Conservation (phyloP, 371 early-diverging fungal genomes). For the Actinomucor elegans region DNA sequence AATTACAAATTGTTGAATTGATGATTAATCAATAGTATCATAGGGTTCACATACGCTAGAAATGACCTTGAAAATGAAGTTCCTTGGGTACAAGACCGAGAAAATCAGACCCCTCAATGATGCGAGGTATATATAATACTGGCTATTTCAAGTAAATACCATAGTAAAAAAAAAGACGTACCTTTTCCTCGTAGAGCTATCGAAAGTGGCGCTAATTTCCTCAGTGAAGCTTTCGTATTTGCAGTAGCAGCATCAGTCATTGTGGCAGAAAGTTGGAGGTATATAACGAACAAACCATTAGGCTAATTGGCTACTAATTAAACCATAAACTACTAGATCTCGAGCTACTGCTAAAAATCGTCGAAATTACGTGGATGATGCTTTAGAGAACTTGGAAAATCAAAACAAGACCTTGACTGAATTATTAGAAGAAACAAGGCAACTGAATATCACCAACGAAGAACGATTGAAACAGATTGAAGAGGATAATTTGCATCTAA, state of each 20-base stretch:
- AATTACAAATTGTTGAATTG: no score
- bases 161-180: no score
- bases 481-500: conserved; percentile 49
- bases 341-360: conserved; percentile 63
- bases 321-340: conserved; percentile 44
- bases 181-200: no score
- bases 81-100: conserved; percentile 77
- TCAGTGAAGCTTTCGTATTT: conserved; percentile 86
- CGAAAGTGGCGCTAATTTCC: conserved; percentile 86
- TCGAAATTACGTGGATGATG: conserved; percentile 69
- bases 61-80: conserved; percentile 83
- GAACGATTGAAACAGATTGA: conserved; percentile 44
- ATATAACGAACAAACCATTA: conserved; percentile 6
- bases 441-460: conserved; percentile 28
- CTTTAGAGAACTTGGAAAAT: conserved; percentile 63
- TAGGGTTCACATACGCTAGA: conserved; percentile 66
- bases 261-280: conserved; percentile 65
- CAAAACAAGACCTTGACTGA: conserved; percentile 44
- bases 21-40: no score
- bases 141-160: not conserved
- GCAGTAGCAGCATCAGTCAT: conserved; percentile 80
- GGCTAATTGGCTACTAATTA: not conserved
- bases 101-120: conserved; percentile 85
- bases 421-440: conserved; percentile 35
- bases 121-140: conserved; percentile 44